Base-by-base conservation (phyloP, 2,329 filamentous ascomycete species). In the Graphium sp. region DNA sequence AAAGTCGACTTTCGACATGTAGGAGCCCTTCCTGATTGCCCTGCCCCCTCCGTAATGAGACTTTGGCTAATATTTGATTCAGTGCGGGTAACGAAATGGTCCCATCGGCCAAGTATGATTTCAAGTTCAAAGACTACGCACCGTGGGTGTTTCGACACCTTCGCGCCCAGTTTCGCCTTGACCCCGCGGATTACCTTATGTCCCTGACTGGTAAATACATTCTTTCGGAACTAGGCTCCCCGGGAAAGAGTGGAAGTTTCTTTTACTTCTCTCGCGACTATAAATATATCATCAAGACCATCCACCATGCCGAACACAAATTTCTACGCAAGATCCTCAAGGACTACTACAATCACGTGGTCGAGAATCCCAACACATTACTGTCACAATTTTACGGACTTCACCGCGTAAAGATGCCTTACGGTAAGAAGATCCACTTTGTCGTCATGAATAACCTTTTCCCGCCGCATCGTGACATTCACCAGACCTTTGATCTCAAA, bases 121-220 rank as follows among this genome's bases (percentile, higher is more conserved):
- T 98, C 73, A 98, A 98, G 55, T 98, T 98, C 66, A 98, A 98
- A 59, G 89, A 98, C 56, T 98, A 98, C 53, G 87, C 87, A n/a
- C 89, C 89, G 32, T 95, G 87, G 85, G 89, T 98, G 34, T 98
- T 98, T 55, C 82, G 89, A 44, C 82, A 84, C 53, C 66, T 98
- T 24, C 80, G 89, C 39, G 62, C 73, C 27, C 78, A 77, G 37
- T 98, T 98, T 58, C 74, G 78, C 41, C 70, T 95, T 31, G 89
- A 98, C 47, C 89, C 89, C 14, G 89, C 87, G 40, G 89, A 98
- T 53, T 98, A 98, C 49, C 72, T 98, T 35, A 91, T 98, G 74
- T 98, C 89, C 6, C 59, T 98, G 44, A 95, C 89, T 10, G 89
- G 85, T 52, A 98, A 98, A 56, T 98, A 98, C 53, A 95, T 98